Evolutionary conservation across 164 flowering plant genomes (phyloP), one percentile per base, ranked within the genome.

Genomic region (Aristolochia fimbriata): DNA sequence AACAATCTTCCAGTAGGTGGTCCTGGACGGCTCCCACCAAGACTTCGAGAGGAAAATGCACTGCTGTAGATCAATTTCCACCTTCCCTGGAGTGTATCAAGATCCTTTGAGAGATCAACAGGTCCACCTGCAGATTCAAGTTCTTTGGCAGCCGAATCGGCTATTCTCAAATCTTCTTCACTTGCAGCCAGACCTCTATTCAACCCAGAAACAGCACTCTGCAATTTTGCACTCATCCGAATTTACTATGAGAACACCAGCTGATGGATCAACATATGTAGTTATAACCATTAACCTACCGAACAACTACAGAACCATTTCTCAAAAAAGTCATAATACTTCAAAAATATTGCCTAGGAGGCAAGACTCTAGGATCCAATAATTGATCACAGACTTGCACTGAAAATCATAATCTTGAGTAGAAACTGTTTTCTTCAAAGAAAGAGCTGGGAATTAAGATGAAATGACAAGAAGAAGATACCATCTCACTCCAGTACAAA

Each of bases 21-120:
- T 43, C 96, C 96, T 54, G 98, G 98, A 17, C 96, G 95, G 69
- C 96, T 87, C 41, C 98, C 98, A 60, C 98, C 98, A 50, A 89
- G 80, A 62, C 96, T 89, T 6, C 88, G 90, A 51, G 91, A 80
- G 3, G 98, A 92, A 73, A 92, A 92, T 19, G 91, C 96, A 72
- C 98, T 92, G 72, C 96, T 92, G 64, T 92, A 89, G 53, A 89
- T 62, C 63, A 92, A 60, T 71, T 81, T 92, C 98, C 98, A 92
- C 73, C 81, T 83, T 15, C 98, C 96, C 74, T 89, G 98, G 45
- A 89, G 82, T 65, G 81, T 82, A 62, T 86, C 96, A 47, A 86
- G 78, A 73, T 86, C 78, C 4, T 15, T 57, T 3, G 83, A 72
- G 56, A 92, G 82, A 69, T 92, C 91, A 6, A 92, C 96, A 51